These are phyloP conservation scores for Pseudogymnoascus sp. DNA, from an alignment of 2,329 filamentous ascomycete species.

Conservation along the genomic window DNA sequence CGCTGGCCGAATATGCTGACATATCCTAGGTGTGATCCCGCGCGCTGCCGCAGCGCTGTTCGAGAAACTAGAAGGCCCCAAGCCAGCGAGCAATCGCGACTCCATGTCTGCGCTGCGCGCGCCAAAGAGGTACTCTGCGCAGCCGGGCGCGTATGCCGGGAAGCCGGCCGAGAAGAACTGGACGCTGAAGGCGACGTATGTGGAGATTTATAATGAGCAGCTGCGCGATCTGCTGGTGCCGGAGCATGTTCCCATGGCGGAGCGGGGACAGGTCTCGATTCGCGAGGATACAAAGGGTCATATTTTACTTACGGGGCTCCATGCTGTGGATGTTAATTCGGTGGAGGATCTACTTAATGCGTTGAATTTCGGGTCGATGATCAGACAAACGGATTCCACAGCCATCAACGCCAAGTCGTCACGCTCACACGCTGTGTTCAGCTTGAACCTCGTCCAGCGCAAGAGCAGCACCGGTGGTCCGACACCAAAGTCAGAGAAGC, in stretches of 20 bases:
- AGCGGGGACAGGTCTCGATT: slow-evolving; percentile 77
- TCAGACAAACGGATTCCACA: slow-evolving; percentile 93
- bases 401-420: slow-evolving; percentile 97
- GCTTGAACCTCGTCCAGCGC: slow-evolving; percentile 82
- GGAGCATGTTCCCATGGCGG: slow-evolving; percentile 58
- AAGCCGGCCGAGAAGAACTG: slow-evolving; percentile 60
- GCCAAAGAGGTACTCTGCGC: slow-evolving; percentile 67
- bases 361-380: slow-evolving; percentile 83
- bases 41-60: slow-evolving; percentile 81
- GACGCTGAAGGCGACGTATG: slow-evolving; percentile 89
- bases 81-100: slow-evolving; percentile 42
- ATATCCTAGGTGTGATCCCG: slow-evolving; percentile 73
- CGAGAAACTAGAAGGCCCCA: slow-evolving; percentile 64
- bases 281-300: slow-evolving; percentile 91
- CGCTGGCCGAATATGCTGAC: slow-evolving; percentile 6
- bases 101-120: slow-evolving; percentile 72
- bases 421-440: slow-evolving; percentile 95
- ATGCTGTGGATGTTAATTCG: slow-evolving; percentile 80
- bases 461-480: slow-evolving; percentile 44
- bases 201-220: slow-evolving; percentile 97
- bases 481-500: slow-evolving; percentile 62
- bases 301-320: slow-evolving; percentile 85
- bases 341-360: slow-evolving; percentile 85
- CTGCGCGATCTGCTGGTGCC: slow-evolving; percentile 81
- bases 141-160: slow-evolving; percentile 15